These are phyloP conservation scores for Xerocomellus amylosporus DNA, from an alignment of 768 basidiomycete species.

Conservation along the genomic window DNA sequence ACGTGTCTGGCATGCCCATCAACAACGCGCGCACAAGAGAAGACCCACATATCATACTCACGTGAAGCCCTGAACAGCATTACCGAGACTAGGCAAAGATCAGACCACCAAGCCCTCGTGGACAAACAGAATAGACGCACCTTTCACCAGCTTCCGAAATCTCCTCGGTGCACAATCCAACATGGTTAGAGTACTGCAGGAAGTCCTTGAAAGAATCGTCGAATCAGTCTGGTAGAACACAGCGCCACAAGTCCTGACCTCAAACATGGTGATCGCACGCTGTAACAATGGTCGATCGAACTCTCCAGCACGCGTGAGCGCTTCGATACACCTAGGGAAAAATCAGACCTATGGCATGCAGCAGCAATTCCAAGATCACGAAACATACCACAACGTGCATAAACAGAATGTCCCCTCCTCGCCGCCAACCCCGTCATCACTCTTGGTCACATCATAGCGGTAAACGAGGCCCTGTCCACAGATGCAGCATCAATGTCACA, in stretches of 20 bases:
- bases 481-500: conserved; percentile 3
- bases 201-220: conserved; percentile 52
- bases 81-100: conserved; percentile 57
- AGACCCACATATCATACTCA: conserved; percentile 36
- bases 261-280: conserved; percentile 83
- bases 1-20: conserved; percentile 53
- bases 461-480: conserved; percentile 72
- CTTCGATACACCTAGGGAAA: conserved; percentile 72
- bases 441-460: conserved; percentile 82
- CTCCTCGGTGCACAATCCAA: conserved; percentile 83
- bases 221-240: background rate
- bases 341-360: background rate
- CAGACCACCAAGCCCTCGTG: background rate
- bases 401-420: conserved; percentile 95
- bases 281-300: conserved; percentile 65
- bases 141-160: conserved; percentile 84
- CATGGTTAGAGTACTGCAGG: conserved; percentile 80
- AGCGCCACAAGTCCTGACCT: conserved; percentile 46
- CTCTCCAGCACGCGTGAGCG: conserved; percentile 82
- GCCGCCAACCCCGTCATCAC: conserved; percentile 92
- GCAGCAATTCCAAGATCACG: background rate
- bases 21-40: background rate
- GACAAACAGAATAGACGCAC: conserved; percentile 38
- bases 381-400: conserved; percentile 71
- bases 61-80: conserved; percentile 90